Evolutionary conservation across 805 yeast species (phyloP), one percentile per base, ranked within the genome.

Genomic region (Teunomyces lycoperdinae): DNA sequence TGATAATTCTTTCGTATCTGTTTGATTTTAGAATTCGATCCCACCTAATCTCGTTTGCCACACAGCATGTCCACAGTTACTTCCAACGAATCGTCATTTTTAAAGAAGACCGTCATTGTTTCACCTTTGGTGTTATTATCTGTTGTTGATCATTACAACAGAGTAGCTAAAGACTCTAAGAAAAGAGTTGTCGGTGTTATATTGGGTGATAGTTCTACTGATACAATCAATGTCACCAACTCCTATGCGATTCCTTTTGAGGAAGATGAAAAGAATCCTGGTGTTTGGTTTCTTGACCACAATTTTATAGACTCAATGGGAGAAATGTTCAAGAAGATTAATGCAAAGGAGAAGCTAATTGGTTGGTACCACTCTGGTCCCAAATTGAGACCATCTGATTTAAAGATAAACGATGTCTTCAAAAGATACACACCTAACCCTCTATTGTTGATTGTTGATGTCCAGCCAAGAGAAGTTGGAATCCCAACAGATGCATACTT

Each of bases 301-400:
- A 92, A 94, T 66, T 94, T 85, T 66, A 89, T 94, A 50, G 98
- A 92, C 63, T 81, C 87, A 46, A 94, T 94, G 99, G 85, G 90
- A 54, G 97, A 90, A 57, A 94, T 94, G 99, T 92, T 90, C 72
- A 89, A 88, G 65, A 94, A 95, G 67, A 91, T 94, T 66, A 95
- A 91, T 71, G 99, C 99, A 14, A 91, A 89, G 70, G 99, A 94
- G 67, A 88, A 83, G 64, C 77, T 94, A 42, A 84, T 94, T 63
- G 99, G 99, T n/a, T 94, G 99, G 99, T 94, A 94, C 66, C 99
- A 94, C 68, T 85, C 96, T 7, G 99, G 99, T 4, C 97, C 98
- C 14, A 90, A 90, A 66, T 78, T 95, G 55, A 84, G 82, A 58
- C 79, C 91, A 1, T 85, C 95, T 11, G 99, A 94, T 64, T 74